Evolutionary conservation across 257 asterid species (phyloP).

Genomic region (Thymus quinquecostatus): DNA sequence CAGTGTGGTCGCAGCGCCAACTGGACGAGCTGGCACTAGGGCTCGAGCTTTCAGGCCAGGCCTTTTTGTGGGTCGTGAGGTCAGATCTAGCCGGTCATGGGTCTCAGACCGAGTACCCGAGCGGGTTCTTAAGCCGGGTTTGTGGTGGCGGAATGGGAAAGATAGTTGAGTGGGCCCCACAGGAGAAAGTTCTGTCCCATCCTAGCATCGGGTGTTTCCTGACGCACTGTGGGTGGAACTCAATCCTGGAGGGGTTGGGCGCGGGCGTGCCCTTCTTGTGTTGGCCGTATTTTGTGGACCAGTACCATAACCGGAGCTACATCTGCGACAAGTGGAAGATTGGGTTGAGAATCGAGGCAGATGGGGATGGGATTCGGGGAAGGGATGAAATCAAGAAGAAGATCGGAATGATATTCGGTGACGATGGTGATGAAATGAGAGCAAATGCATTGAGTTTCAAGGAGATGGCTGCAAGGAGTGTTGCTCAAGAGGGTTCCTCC

Average conservation of each 20-base stretch:
- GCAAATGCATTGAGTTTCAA: constrained; percentile 37
- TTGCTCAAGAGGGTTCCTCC: constrained; percentile 42
- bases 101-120: constrained; percentile 13
- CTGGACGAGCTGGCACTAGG: constrained; percentile 44
- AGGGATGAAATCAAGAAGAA: constrained; percentile 42
- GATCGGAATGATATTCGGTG: constrained; percentile 18
- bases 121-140: constrained; percentile 35
- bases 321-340: constrained; percentile 41
- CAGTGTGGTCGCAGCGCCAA: constrained; percentile 35
- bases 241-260: constrained; percentile 35
- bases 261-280: constrained; percentile 43
- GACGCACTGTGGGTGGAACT: constrained; percentile 50
- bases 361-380: constrained; percentile 34
- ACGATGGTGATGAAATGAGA: constrained; percentile 23
- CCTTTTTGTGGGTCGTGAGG: constrained; percentile 45
- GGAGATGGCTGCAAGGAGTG: constrained; percentile 32
- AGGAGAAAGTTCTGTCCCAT: constrained; percentile 41
- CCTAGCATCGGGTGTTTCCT: constrained; percentile 39
- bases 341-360: constrained; percentile 35
- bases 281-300: constrained; percentile 47
- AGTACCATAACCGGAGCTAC: constrained; percentile 31
- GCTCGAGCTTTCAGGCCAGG: constrained; percentile 38
- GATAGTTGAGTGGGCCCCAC: constrained; percentile 46
- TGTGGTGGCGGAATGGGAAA: constrained; percentile 28
- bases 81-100: constrained; percentile 27